These are phyloP conservation scores for Colletotrichum abscissum DNA, from an alignment of 2,329 filamentous ascomycete species.

Conservation along the genomic window DNA sequence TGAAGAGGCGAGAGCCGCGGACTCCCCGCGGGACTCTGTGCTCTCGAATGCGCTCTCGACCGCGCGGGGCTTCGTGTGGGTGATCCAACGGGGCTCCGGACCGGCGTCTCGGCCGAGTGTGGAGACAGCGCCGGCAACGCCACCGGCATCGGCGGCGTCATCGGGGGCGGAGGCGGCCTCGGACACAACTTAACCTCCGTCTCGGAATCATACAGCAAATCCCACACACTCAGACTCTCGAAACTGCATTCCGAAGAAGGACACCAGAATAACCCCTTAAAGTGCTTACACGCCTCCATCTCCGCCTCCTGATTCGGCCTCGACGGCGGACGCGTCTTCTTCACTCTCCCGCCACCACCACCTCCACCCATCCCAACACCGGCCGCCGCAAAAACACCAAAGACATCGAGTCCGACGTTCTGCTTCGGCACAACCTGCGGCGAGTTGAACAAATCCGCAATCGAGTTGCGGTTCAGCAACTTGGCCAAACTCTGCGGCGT, in stretches of 20 bases:
- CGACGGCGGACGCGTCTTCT: slow-evolving; percentile 18
- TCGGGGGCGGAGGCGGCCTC: neutral
- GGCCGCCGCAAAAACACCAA: no score
- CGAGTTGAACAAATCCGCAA: slow-evolving; percentile 32
- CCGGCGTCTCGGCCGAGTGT: neutral
- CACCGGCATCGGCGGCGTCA: neutral
- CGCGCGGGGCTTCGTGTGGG: neutral
- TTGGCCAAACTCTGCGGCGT: slow-evolving; percentile 33
- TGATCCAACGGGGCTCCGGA: neutral
- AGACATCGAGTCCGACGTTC: slow-evolving; percentile 12
- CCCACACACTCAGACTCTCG: slow-evolving; percentile 35
- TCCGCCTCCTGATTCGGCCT: slow-evolving; percentile 33
- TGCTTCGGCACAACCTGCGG: slow-evolving; percentile 31
- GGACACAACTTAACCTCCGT: slow-evolving; percentile 31
- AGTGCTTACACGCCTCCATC: slow-evolving; percentile 33
- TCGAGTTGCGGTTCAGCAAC: slow-evolving; percentile 26
- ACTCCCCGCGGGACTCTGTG: neutral
- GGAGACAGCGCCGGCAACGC: neutral
- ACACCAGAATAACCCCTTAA: slow-evolving; percentile 34
- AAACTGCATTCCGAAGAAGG: slow-evolving; percentile 34
- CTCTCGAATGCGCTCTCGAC: slow-evolving; percentile 1
- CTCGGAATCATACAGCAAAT: slow-evolving; percentile 36
- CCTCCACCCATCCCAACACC: no score
- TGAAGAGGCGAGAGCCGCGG: neutral
- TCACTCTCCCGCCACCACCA: neutral